Percentiles rank a stretch among this genome's conserved stretches.
Evolutionary conservation across 1,284 basidiomycete genomes (phyloP).

Genomic region (Cerrena zonata): DNA sequence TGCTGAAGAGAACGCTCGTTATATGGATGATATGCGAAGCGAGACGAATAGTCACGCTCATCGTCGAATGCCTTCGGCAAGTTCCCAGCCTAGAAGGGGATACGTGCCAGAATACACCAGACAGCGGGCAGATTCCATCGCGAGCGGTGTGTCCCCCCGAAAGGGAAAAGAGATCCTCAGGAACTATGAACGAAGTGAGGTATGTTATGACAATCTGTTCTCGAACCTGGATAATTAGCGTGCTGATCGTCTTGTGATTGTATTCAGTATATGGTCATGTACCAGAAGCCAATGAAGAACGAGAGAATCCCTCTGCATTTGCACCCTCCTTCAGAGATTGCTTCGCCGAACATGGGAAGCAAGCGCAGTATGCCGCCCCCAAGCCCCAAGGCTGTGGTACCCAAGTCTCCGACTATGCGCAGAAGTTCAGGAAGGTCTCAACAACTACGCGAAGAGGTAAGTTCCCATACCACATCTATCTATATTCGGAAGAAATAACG

Average conservation of each 20-base stretch:
- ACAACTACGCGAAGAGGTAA: slow-evolving; percentile 18
- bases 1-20: slow-evolving; percentile 7
- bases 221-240: not conserved
- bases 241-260: not conserved
- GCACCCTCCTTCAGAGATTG: slow-evolving; percentile 18
- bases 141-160: slow-evolving; percentile 11
- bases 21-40: slow-evolving; percentile 9
- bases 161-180: slow-evolving; percentile 9
- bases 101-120: not conserved
- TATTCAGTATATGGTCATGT: slow-evolving; percentile 27
- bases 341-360: slow-evolving; percentile 7
- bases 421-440: slow-evolving; percentile 17
- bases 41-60: slow-evolving; percentile 20
- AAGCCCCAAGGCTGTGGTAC: slow-evolving; percentile 13
- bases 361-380: slow-evolving; percentile 11
- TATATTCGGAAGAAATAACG: no score
- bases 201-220: slow-evolving; percentile 11
- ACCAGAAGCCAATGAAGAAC: slow-evolving; percentile 17
- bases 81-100: slow-evolving; percentile 15
- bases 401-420: slow-evolving; percentile 17
- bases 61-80: slow-evolving; percentile 19
- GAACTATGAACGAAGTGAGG: slow-evolving; percentile 28
- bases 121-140: slow-evolving; percentile 1
- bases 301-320: slow-evolving; percentile 13
- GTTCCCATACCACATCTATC: no score